Base-by-base conservation (phyloP, 495 filamentous ascomycete genomes). In the Talaromyces trachyspermus region DNA sequence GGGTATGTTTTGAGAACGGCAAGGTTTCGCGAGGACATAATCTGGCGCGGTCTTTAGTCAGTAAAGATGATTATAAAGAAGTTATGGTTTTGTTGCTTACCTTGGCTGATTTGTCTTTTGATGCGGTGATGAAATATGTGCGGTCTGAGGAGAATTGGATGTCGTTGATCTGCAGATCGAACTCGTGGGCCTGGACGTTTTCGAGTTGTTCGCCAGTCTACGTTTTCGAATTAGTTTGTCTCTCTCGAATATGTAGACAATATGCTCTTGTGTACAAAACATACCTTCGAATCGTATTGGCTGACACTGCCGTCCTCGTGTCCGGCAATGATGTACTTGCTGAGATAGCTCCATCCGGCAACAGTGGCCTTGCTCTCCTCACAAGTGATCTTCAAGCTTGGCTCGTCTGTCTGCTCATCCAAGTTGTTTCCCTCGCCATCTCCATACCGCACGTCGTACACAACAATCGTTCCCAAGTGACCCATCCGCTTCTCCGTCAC, bases 401-500 rank as follows among this genome's bases (percentile, higher is more conserved):
- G 87, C 74, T 94, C 88, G 57, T 87, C 79, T 49, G 74, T 79
- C 70, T 98, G 92, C 53, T 82, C 79, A 38, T 59, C 54, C 43
- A 72, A 48, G 61, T 70, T 60, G 27, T 51, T 52, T 15, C 53
- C 46, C n/a, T 85, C 83, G 19, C 88, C 72, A 47, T 83, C 77
- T 57, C 95, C 89, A 42, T 81, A 76, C 48, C 74, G 75, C 71
- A 98, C 85, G 59, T 92, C 86, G 48, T 95, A 75, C 24, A 96
- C 88, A 18, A 87, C 88, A 56, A 97, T 95, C 29, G 89, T 92
- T 56, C 91, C 86, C 44, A 97, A 69, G 63, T 87, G 86, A 46
- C 92, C 92, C 82, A 91, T 94, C 58, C 92, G 89, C 84, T 94
- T 92, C 71, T 98, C 92, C 24, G 92, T 98, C 52, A 98, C 89